phyloP scores from a whole-genome alignment of 192 early-diverging fungal species.

The Coemansia sp. region DNA sequence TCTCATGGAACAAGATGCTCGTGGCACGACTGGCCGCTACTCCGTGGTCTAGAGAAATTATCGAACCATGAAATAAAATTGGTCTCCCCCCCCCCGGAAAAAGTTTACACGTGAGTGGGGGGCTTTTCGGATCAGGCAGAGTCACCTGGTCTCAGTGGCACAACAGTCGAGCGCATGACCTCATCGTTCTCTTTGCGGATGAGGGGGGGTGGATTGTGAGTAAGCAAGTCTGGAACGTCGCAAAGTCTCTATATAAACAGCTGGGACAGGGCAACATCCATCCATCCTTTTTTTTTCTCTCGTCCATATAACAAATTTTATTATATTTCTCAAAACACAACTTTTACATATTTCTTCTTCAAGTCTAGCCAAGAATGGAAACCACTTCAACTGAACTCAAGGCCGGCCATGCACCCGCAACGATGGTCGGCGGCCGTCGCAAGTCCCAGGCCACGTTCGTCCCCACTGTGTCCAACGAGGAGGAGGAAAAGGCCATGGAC shows the following conservation, averaged over 20 bases:
- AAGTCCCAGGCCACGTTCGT: conserved; percentile 24
- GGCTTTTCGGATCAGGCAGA: background rate
- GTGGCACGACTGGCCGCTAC: conserved; percentile 53
- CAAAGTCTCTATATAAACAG: background rate
- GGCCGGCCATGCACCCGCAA: conserved; percentile 24
- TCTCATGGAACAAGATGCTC: conserved; percentile 68
- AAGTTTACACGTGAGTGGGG: background rate
- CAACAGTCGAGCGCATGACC: conserved; percentile 7
- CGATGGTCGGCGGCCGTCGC: conserved; percentile 38
- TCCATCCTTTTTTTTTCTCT: background rate
- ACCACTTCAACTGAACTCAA: background rate
- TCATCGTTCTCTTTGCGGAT: background rate
- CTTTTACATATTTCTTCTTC: background rate
- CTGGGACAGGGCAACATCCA: too few relatives aligned
- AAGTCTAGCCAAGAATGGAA: background rate
- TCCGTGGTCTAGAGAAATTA: conserved; percentile 27
- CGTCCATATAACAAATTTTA: background rate
- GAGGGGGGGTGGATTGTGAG: conserved; percentile 2
- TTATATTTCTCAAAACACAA: background rate
- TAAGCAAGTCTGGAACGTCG: conserved; percentile 1
- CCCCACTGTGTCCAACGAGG: conserved; percentile 13
- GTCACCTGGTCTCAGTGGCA: background rate
- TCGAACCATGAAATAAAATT: background rate
- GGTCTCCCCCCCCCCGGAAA: background rate
- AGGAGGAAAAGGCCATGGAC: conserved; percentile 16